Base-by-base conservation (phyloP, 1,284 basidiomycete species). In the Athelia sp. region DNA sequence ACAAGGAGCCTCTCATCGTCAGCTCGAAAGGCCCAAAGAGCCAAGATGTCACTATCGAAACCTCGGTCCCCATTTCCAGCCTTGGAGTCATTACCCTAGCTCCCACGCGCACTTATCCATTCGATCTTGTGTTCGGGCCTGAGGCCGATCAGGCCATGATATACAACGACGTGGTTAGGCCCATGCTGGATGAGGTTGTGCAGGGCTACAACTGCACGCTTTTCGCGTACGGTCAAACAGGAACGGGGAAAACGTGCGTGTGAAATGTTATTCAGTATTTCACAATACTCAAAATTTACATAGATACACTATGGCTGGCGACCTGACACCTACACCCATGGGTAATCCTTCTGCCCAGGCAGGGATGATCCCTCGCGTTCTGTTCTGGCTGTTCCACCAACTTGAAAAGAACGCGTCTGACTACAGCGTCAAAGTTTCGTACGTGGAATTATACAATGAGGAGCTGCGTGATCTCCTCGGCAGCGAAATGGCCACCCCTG, bases 171-270 rank as follows among this genome's bases (percentile, higher is more conserved):
- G 95, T 98, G 32, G 96, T 97, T 32, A 82, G 81, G 52, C 92
- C 91, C 1, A 91, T 99, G 79, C 74, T 99, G 44, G 85, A 93
- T 45, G 92, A 99, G 65, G 95, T 99, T 34, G 69, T 98, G 45
- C 76, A 82, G 62, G 97, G 97, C 3, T 99, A 98, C 73, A 99
- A 99, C 62, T 99, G 97, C 64, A 99, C 97, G 0, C 76, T 99
- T 31, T 99, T 99, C 71, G 96, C 96, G 2, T 99, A 99, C 63
- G 97, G 97, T 2, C 97, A 99, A 67, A 99, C 97, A 0, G 97
- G 97, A 4, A 98, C 97, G 0, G 97, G 97, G 15, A 99, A 99
- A 74, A 99, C 97, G 87, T 97, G 62, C 62, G 90, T 74, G n/a
- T 14, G n/a, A 19, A 18, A 15, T 11, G 24, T 44, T 29, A n/a